Percentiles rank a stretch among this genome's conserved stretches.
Evolutionary conservation across 2,329 filamentous ascomycete genomes (phyloP).

Genomic region (Cytospora piceicola): DNA sequence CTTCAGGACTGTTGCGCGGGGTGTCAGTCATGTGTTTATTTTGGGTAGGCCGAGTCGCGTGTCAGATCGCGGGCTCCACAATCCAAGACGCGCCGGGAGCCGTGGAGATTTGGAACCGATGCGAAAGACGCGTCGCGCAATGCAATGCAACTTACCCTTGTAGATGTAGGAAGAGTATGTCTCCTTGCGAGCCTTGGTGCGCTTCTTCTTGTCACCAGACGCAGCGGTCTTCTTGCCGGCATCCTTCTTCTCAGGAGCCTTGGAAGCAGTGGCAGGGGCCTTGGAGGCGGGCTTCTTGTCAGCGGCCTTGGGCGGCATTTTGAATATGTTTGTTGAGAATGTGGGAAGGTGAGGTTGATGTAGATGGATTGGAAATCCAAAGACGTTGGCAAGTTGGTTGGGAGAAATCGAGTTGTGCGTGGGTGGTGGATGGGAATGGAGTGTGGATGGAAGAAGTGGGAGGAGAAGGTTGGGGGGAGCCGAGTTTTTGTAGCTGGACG

Average conservation of each 20-base stretch:
- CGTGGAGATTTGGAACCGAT: constrained; percentile 19
- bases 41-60: constrained; percentile 9
- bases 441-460: constrained; percentile 51
- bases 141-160: constrained; percentile 73
- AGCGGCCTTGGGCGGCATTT: constrained; percentile 98
- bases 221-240: constrained; percentile 99
- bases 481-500: constrained; percentile 66
- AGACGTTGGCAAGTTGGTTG: constrained; percentile 33
- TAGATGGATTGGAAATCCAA: constrained; percentile 32
- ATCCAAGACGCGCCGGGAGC: constrained; percentile 8
- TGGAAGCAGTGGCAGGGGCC: constrained; percentile 77
- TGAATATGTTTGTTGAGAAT: constrained; percentile 40
- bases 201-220: constrained; percentile 99
- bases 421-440: constrained; percentile 44
- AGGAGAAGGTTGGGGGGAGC: constrained; percentile 52
- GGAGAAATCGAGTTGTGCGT: constrained; percentile 38
- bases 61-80: constrained; percentile 6
- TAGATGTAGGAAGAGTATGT: constrained; percentile 99
- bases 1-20: constrained; percentile 77
- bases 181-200: constrained; percentile 99
- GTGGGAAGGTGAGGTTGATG: constrained; percentile 27
- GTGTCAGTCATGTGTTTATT: constrained; percentile 39
- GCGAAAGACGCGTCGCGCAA: constrained; percentile 32
- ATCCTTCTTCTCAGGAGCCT: constrained; percentile 94
- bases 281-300: constrained; percentile 99